Evolutionary conservation across 2,329 filamentous ascomycete genomes (phyloP).

Genomic region (Penicillium sp.): DNA sequence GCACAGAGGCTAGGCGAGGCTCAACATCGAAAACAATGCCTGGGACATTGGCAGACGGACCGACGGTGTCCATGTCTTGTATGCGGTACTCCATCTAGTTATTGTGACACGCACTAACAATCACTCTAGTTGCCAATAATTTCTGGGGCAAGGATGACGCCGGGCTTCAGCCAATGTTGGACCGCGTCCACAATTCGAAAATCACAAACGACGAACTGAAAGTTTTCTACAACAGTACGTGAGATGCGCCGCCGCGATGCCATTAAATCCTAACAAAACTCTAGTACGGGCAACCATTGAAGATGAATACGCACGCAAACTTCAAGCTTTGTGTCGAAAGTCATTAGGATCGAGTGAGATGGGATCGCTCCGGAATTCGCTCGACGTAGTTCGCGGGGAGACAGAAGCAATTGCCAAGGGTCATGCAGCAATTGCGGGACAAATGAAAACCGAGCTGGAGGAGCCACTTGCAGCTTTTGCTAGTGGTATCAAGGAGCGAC

Average conservation of each 20-base stretch:
- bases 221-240: slow-evolving; percentile 78
- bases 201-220: slow-evolving; percentile 91
- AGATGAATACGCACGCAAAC: slow-evolving; percentile 91
- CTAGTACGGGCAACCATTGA: slow-evolving; percentile 83
- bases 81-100: slow-evolving; percentile 26
- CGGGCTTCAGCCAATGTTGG: slow-evolving; percentile 83
- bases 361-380: slow-evolving; percentile 76
- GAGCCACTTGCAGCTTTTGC: slow-evolving; percentile 89
- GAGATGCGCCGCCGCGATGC: neutral
- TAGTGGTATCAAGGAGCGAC: slow-evolving; percentile 90
- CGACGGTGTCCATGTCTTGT: slow-evolving; percentile 69
- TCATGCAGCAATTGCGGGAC: slow-evolving; percentile 81
- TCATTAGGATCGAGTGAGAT: slow-evolving; percentile 82
- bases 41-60: slow-evolving; percentile 60
- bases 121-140: slow-evolving; percentile 78
- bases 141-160: slow-evolving; percentile 99
- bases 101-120: slow-evolving; percentile 4
- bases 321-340: slow-evolving; percentile 82
- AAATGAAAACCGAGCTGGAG: slow-evolving; percentile 96
- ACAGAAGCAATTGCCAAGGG: slow-evolving; percentile 92
- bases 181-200: slow-evolving; percentile 93
- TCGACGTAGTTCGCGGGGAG: slow-evolving; percentile 85
- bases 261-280: neutral
- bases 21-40: slow-evolving; percentile 53
- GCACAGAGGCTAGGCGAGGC: slow-evolving; percentile 41